Evolutionary conservation across 2,329 filamentous ascomycete genomes (phyloP), one percentile per base, ranked within the genome.

Genomic region (Phialophora expanda): DNA sequence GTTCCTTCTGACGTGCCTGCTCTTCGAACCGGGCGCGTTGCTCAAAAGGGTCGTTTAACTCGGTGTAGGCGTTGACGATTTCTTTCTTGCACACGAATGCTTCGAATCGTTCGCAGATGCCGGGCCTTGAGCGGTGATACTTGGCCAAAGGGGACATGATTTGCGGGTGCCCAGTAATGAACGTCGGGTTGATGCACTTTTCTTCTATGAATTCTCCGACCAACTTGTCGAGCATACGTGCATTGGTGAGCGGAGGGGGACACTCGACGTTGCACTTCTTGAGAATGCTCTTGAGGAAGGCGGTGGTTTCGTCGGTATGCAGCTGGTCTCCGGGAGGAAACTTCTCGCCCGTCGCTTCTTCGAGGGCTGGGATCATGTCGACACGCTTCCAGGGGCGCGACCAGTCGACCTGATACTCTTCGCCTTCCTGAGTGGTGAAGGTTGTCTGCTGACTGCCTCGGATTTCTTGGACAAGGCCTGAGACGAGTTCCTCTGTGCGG

Each of bases 101-200:
- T 81, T 99, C 95, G 79, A 98, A 98, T 62, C 95, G 91, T 84
- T 99, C 95, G 78, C 93, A 97, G 38, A 99, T 86, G 74, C 94
- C 95, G 61, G 89, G 86, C 69, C 87, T 87, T 55, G 84, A 81
- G 71, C 95, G 91, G 80, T 97, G 92, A 79, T 93, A 93, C 86
- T 99, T 99, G 83, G 95, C 95, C 20, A 99, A 85, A 8, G 95
- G 95, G 17, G 91, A 95, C 94, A 98, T 96, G 85, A 93, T 90
- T 76, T 90, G 86, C 6, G 86, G 85, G 79, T 97, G 92, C n/a
- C 90, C 91, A 6, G 85, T 89, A 78, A 96, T 95, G 82, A 95
- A 95, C 51, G 91, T 97, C 1, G 95, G 94, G 85, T 94, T 97
- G 78, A 97, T 85, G 79, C 92, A 96, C 71, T 89, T 94, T 77